These are phyloP conservation scores for Parachaetomium inaequale DNA, from an alignment of 495 filamentous ascomycete genomes.

Conservation along the genomic window DNA sequence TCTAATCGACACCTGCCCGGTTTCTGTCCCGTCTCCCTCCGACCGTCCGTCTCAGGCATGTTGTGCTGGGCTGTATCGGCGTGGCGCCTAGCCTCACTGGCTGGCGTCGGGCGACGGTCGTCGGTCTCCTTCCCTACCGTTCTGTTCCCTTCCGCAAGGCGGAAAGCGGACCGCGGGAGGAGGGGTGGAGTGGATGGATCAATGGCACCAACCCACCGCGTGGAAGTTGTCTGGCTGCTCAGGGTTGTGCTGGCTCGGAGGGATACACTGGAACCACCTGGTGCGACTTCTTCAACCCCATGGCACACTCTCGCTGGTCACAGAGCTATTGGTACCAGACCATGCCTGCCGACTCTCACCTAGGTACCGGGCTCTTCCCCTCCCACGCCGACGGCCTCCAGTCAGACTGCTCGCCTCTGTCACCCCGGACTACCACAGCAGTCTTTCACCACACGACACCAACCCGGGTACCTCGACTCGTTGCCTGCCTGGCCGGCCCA, in stretches of 20 bases:
- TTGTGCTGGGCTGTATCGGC: neutral
- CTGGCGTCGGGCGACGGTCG: neutral
- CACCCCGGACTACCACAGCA: neutral
- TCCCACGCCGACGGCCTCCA: neutral
- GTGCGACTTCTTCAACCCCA: neutral
- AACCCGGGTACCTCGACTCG: neutral
- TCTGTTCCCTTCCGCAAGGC: slow-evolving; percentile 3
- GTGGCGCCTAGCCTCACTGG: neutral
- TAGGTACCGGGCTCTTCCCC: neutral
- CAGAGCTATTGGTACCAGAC: neutral
- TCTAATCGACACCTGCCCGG: neutral
- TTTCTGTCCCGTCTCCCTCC: neutral
- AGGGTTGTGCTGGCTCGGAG: neutral
- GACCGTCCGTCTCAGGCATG: neutral
- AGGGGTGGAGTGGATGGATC: neutral
- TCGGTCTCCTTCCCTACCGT: neutral
- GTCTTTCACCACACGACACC: neutral
- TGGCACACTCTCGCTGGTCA: neutral
- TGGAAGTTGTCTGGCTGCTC: neutral
- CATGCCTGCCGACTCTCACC: neutral
- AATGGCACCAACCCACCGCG: neutral
- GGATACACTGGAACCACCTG: neutral
- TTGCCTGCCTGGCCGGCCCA: neutral
- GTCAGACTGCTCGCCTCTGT: neutral
- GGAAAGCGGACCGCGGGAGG: neutral